Conservation (phyloP, 305 asterid species). For the Solanum hybrid region DNA sequence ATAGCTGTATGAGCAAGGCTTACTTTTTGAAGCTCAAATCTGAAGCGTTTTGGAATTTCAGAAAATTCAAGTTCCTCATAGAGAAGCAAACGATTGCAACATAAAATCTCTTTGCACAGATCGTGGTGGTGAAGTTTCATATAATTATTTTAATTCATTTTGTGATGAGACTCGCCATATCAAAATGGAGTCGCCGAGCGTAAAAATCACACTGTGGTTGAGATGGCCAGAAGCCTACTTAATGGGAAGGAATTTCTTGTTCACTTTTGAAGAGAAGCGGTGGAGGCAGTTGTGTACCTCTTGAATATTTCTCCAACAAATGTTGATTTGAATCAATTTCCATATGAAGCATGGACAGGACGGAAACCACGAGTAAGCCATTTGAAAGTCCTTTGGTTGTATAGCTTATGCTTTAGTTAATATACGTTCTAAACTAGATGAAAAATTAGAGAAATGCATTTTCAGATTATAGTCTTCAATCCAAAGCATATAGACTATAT, state of each 20-base stretch:
- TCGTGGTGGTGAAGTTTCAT: neutral
- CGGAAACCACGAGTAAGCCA: neutral
- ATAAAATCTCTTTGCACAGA: neutral
- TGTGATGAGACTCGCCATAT: neutral
- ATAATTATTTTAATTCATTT: no score
- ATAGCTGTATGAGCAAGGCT: neutral
- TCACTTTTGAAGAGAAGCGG: neutral
- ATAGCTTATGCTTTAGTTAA: neutral
- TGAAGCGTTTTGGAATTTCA: neutral
- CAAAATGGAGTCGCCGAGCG: neutral
- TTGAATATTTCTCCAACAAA: neutral
- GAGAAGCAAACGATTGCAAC: neutral
- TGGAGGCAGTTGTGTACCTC: neutral
- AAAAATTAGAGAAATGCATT: neutral
- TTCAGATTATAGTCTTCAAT: neutral
- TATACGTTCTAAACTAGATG: neutral
- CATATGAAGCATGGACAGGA: neutral
- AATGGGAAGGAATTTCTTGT: neutral
- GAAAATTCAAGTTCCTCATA: neutral
- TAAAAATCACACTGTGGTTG: neutral
- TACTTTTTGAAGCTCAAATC: neutral
- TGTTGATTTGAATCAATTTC: no score
- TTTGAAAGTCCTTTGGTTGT: neutral
- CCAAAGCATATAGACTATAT: neutral
- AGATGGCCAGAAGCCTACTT: neutral